phyloP scores from a whole-genome alignment of 768 basidiomycete species.

The Russula earlei region DNA sequence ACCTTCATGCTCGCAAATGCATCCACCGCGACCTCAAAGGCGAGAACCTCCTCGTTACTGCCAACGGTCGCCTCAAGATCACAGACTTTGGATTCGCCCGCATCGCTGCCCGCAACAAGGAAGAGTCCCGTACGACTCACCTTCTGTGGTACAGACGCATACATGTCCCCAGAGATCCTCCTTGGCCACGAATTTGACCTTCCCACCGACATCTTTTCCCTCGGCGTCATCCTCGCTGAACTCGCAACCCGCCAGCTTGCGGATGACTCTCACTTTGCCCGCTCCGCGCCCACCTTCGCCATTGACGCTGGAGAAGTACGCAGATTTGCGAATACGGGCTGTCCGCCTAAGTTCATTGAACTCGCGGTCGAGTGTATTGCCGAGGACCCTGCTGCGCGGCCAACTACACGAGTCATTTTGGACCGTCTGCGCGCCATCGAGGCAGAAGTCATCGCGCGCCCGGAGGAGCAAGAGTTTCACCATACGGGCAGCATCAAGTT shows the following conservation, averaged over 20 bases:
- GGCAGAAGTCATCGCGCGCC: conserved; percentile 63
- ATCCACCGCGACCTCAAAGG: conserved; percentile 92
- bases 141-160: conserved; percentile 84
- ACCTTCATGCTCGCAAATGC: conserved; percentile 88
- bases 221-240: conserved; percentile 90
- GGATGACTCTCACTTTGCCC: conserved; percentile 69
- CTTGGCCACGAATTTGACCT: conserved; percentile 88
- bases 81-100: conserved; percentile 99
- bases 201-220: conserved; percentile 89
- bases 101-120: conserved; percentile 85
- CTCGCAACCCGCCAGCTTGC: conserved; percentile 80
- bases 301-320: conserved; percentile 70
- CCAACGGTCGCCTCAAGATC: conserved; percentile 91
- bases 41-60: conserved; percentile 91
- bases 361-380: conserved; percentile 73
- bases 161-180: conserved; percentile 96
- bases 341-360: conserved; percentile 67
- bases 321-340: conserved; percentile 55
- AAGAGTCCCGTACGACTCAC: conserved; percentile 80
- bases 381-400: conserved; percentile 56
- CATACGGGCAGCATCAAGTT: conserved; percentile 76
- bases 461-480: conserved; percentile 63
- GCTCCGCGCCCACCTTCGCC: conserved; percentile 68
- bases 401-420: conserved; percentile 72
- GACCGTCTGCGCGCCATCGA: conserved; percentile 73